These are phyloP conservation scores for Leavenworthia alabamica DNA, from an alignment of 345 rosid genomes.

Conservation along the genomic window DNA sequence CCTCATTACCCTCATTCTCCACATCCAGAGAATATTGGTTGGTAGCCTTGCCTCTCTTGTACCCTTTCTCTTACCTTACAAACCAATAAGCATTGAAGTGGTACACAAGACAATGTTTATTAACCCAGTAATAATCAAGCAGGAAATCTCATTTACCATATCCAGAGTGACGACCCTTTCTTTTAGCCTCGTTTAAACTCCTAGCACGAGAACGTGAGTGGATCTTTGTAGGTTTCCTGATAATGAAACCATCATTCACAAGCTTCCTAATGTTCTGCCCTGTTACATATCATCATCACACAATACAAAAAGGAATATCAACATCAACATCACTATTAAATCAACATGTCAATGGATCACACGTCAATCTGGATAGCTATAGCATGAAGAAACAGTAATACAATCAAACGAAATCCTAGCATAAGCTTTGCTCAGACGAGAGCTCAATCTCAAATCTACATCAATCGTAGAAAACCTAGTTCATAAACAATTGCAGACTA, in stretches of 20 bases:
- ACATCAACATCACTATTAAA: not conserved
- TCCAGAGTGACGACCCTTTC: conserved; percentile 77
- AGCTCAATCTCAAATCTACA: not conserved
- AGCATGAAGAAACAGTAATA: not conserved
- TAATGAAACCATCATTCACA: conserved; percentile 72
- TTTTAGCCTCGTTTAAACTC: conserved; percentile 64
- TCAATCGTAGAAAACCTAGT: not conserved
- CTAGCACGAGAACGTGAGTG: conserved; percentile 81
- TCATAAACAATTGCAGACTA: not conserved
- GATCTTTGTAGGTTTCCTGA: conserved; percentile 70
- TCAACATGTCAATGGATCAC: not conserved
- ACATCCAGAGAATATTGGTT: conserved; percentile 70
- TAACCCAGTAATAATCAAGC: not conserved
- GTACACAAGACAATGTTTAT: not conserved
- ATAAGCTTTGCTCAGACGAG: not conserved
- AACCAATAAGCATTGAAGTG: not conserved
- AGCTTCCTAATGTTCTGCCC: conserved; percentile 76
- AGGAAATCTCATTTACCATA: conserved; percentile 39
- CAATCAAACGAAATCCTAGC: not conserved
- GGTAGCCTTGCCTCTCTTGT: conserved; percentile 81
- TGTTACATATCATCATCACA: conserved; percentile 5
- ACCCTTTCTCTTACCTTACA: conserved; percentile 74
- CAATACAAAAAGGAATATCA: not conserved
- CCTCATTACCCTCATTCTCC: conserved; percentile 63
- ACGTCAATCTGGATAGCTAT: not conserved